Evolutionary conservation across 2,329 filamentous ascomycete species (phyloP), one percentile per base, ranked within the genome.

Genomic region (Penicillium sp.): DNA sequence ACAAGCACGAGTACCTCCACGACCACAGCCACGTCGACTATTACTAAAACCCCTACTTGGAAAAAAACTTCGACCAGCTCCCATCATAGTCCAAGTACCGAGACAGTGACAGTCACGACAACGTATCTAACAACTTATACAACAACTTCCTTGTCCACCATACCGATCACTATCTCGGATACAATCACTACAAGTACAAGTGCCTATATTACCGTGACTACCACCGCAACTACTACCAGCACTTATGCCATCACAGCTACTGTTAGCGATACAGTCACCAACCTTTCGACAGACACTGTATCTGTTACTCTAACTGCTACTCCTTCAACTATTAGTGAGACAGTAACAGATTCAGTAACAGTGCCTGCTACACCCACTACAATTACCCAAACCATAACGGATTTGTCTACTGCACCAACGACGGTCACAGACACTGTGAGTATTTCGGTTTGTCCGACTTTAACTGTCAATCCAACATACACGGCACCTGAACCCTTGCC

Each of bases 391-490:
- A 52, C 49, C 14, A 45, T 52, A 1, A 52, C 49, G 23, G 49
- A 52, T 18, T n/a, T 40, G 35, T 40, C 48, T 23, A 51, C 33
- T 18, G 18, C 46, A 8, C 46, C 52, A 16, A 45, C 38, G 5
- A 52, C 47, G 9, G 30, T 43, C 7, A 55, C 56, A 20, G 23
- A 23, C 18, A 47, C 38, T 18, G 12, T 49, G 14, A 56, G 47
- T n/a, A 24, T 63, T 8, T 66, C 65, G 38, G 56, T 70, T 33
- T 71, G 68, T 53, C 59, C 68, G 8, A 65, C 61, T 42, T 61
- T 67, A 26, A 63, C 63, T 18, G 57, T 55, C 43, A 71, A 71
- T 54, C 68, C 68, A 20, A 65, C 63, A 3, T 70, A 66, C 54
- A 71, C 65, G 8, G 63, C 66, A 8, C 33, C 62, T 1, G 56